Evolutionary conservation across 2,329 filamentous ascomycete genomes (phyloP).

Genomic region (Alternaria gaisen): DNA sequence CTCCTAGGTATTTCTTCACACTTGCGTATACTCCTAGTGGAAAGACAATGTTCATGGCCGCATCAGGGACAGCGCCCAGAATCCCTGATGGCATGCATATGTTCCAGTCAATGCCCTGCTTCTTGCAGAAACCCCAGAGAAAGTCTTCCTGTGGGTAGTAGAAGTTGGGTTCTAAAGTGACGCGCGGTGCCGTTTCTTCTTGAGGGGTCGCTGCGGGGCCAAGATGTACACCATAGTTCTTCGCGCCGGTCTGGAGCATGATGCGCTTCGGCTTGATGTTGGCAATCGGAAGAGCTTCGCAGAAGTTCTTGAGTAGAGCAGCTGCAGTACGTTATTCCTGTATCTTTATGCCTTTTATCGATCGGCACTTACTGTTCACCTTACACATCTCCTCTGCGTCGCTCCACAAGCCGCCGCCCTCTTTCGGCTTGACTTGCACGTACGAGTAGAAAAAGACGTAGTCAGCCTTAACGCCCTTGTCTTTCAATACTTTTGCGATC

Average conservation of each 20-base stretch:
- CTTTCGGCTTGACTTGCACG: conserved; percentile 60
- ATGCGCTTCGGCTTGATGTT: conserved; percentile 58
- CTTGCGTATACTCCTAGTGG: conserved; percentile 61
- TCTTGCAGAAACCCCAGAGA: conserved; percentile 55
- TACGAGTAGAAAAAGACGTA: conserved; percentile 66
- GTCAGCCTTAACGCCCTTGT: conserved; percentile 49
- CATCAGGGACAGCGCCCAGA: conserved; percentile 59
- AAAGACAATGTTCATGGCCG: conserved; percentile 60
- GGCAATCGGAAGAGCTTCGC: conserved; percentile 54
- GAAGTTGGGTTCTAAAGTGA: conserved; percentile 61
- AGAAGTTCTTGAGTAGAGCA: conserved; percentile 59
- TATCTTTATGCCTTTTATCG: neutral
- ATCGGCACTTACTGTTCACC: conserved; percentile 51
- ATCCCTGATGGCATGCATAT: conserved; percentile 60
- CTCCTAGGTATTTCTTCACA: conserved; percentile 55
- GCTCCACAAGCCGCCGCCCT: conserved; percentile 57
- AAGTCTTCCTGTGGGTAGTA: conserved; percentile 65
- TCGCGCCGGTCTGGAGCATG: conserved; percentile 62
- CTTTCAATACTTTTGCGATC: conserved; percentile 48
- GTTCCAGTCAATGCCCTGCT: conserved; percentile 54
- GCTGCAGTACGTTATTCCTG: conserved; percentile 18
- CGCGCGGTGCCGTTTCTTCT: conserved; percentile 57
- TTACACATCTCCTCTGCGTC: conserved; percentile 61
- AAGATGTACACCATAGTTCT: conserved; percentile 62
- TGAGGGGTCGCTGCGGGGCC: conserved; percentile 56